Base-by-base conservation (phyloP, 345 rosid species). In the Conringia planisiliqua region DNA sequence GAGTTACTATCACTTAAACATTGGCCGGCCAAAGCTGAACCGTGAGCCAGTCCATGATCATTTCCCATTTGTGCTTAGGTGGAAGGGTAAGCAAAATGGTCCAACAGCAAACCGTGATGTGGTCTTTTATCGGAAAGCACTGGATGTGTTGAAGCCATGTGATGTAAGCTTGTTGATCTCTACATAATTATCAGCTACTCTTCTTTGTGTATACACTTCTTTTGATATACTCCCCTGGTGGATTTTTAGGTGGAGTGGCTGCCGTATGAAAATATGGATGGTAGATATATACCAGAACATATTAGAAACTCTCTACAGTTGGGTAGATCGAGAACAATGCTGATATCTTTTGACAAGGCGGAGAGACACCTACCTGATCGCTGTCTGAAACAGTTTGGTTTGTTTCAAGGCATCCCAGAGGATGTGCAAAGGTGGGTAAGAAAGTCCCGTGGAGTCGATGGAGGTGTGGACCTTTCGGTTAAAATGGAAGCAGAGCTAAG, bases 361-460 rank as follows among this genome's bases (percentile, higher is more conserved):
- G 98, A 94, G 84, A 90, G 99, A 74, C 99, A 95, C 79, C 92
- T 95, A 4, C 97, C 99, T 70, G 90, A 92, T 82, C 97, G 99
- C 65, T 90, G 96, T 77, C 82, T 91, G 42, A 87, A 97, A 80
- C 99, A 95, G 56, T 90, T 85, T 63, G 93, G 89, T 47, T 78
- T 85, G 86, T 67, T 78, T 58, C 99, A 91, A 82, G 80, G 86
- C 14, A 86, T 95, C 72, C 99, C 99, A 2, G 92, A 83, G 68
- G 93, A 87, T 71, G 99, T 95, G 73, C 83, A 66, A 24, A 90
- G 76, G 73, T 94, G 98, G 98, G 88, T 91, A 70, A 85, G 99
- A 82, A 95, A 91, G 83, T 90, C 93, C 51, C 86, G 97, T 36
- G 99, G 99, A 65, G 99, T 91, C 63, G 99, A 92, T 78, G 97